These are phyloP conservation scores for Dittrichia graveolens DNA, from an alignment of 129 eudicot species.

Conservation along the genomic window DNA sequence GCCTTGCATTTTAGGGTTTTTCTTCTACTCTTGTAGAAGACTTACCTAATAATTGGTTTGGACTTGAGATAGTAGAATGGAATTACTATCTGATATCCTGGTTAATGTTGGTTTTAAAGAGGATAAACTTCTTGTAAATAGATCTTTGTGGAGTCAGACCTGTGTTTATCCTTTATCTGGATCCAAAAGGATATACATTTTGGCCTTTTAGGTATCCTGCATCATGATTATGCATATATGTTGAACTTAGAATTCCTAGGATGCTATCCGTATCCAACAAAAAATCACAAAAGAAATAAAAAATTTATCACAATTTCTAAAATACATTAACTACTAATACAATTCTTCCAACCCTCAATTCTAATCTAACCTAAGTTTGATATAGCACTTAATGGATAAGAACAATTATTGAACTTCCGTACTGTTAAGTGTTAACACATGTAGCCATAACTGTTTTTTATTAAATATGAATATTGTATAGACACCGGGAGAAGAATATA, in stretches of 20 bases:
- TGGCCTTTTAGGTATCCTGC: not conserved
- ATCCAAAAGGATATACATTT: constrained; percentile 1
- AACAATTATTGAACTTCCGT: not conserved
- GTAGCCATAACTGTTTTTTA: not conserved
- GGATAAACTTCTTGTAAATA: constrained; percentile 12
- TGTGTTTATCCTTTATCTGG: not conserved
- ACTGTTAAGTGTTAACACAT: not conserved
- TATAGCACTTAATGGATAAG: no score
- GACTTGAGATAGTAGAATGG: not conserved
- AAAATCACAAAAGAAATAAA: not conserved
- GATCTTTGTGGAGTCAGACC: not conserved
- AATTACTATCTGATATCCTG: not conserved
- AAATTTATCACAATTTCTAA: not conserved
- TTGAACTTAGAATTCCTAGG: not conserved
- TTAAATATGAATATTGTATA: no score
- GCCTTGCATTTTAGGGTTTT: not conserved
- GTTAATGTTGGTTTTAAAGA: not conserved
- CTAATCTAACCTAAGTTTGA: not conserved
- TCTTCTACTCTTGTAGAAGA: not conserved
- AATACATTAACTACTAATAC: not conserved
- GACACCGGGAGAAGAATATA: no score
- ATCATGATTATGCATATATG: not conserved
- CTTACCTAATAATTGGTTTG: not conserved
- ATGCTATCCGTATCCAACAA: not conserved
- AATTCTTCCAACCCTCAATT: not conserved